Conservation (phyloP, 306 rosid species). For the Castanea crenata region DNA sequence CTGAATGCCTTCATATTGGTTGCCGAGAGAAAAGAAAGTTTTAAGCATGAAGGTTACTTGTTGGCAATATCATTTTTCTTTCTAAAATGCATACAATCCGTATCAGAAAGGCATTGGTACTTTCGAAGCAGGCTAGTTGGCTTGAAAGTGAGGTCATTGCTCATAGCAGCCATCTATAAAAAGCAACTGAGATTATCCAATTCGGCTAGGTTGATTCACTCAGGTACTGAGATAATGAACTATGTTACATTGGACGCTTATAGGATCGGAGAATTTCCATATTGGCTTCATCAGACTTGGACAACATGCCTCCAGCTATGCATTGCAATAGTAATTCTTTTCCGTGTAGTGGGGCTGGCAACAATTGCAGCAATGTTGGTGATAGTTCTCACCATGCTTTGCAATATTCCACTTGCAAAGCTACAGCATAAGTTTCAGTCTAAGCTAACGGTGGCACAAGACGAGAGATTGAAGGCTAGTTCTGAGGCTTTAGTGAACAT, state of each 20-base stretch:
- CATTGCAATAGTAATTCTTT: conserved; percentile 51
- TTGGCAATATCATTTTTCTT: conserved; percentile 54
- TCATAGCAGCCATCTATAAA: conserved; percentile 45
- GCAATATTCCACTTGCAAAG: conserved; percentile 76
- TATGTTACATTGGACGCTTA: conserved; percentile 76
- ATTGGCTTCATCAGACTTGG: conserved; percentile 78
- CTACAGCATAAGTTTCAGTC: conserved; percentile 63
- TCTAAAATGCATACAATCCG: conserved; percentile 49
- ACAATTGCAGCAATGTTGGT: conserved; percentile 63
- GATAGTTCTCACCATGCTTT: conserved; percentile 53
- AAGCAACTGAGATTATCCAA: conserved; percentile 57
- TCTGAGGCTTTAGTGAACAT: conserved; percentile 71
- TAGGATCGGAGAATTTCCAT: conserved; percentile 82
- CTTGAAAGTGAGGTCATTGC: conserved; percentile 55
- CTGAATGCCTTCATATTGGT: conserved; percentile 68
- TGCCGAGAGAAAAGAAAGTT: conserved; percentile 64
- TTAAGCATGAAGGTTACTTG: conserved; percentile 61
- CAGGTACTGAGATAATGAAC: conserved; percentile 79
- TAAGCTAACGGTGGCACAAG: conserved; percentile 72
- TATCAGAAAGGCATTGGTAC: conserved; percentile 79
- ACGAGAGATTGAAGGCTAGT: conserved; percentile 58
- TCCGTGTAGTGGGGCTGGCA: conserved; percentile 61
- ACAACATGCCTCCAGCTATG: conserved; percentile 62
- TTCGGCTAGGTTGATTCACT: conserved; percentile 54
- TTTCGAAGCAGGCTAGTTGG: conserved; percentile 60